Evolutionary conservation across 225 moss, liverwort and hornwort species (phyloP).

Genomic region (Thuidium tamariscinum): DNA sequence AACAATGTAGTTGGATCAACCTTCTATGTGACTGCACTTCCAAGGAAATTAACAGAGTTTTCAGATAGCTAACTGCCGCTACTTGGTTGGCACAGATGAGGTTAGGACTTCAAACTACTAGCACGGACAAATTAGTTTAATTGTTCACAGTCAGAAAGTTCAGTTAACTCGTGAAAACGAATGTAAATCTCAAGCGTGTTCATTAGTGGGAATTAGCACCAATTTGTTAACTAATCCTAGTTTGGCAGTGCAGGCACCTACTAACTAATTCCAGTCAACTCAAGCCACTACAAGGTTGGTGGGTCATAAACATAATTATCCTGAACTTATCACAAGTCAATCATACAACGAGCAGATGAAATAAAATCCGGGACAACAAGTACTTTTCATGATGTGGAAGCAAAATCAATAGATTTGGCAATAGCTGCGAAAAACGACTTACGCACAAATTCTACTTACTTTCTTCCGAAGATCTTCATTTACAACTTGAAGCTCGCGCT

Average conservation of each 20-base stretch:
- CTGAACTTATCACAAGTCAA: not conserved
- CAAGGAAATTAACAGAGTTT: not conserved
- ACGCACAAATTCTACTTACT: constrained; percentile 1
- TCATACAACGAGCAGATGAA: not conserved
- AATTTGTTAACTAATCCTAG: not conserved
- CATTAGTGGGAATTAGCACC: not conserved
- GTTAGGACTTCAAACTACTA: not conserved
- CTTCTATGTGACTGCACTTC: not conserved
- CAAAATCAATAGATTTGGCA: not conserved
- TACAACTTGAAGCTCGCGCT: constrained; percentile 28
- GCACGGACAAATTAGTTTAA: not conserved
- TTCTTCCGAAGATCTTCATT: constrained; percentile 48
- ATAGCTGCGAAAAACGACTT: not conserved
- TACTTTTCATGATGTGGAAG: not conserved
- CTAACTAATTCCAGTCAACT: not conserved
- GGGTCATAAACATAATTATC: not conserved
- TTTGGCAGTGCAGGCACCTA: not conserved
- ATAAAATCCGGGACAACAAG: not conserved
- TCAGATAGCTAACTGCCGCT: not conserved
- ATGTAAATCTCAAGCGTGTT: not conserved
- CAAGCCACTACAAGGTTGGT: not conserved
- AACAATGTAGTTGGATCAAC: not conserved
- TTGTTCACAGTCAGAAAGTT: not conserved
- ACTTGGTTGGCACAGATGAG: not conserved
- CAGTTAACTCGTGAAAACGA: not conserved